Evolutionary conservation across 371 early-diverging fungal genomes (phyloP), one percentile per base, ranked within the genome.

Genomic region (Apophysomyces elegans): DNA sequence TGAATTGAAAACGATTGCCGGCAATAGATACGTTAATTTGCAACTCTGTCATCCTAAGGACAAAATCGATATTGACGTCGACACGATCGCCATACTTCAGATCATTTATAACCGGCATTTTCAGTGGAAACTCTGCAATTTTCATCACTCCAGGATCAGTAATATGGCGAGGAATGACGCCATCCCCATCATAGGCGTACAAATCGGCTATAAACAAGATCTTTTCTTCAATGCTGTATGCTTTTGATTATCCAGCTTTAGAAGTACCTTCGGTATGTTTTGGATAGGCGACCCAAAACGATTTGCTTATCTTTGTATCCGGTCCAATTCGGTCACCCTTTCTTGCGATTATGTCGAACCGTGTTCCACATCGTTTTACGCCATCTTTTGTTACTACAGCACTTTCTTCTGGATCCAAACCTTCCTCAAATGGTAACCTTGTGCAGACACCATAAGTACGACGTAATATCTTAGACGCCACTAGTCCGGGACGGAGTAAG

Each of bases 61-160:
- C 59, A 41, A 69, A 73, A 41, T 69, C 70, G 32, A 73, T 67
- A 5, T 37, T 61, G 7, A 73, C 50, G 58, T 74, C 68, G 4
- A 74, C 66, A 9, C 59, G 62, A 50, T 74, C 74, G 21, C 74
- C 74, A 7, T 13, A n/a, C 26, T 13, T 12, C 14, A 60, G 54
- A 21, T 62, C 63, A 11, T 38, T 54, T 36, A 74, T 59, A 44
- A 18, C 16, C 8, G 72, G 72, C 63, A 76, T 76, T 12, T 46
- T 45, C 13, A 83, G 74, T 4, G 80, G 80, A 46, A 83, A 78
- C 32, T 79, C 77, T 1, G 73, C 80, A 5, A 78, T 63, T 62
- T 77, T 76, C n/a, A 60, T 46, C 14, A 83, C 76, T n/a, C 77
- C 83, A 0, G 71, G 70, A 56, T 79, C 78, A 6, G 76, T 79